phyloP scores from a whole-genome alignment of 2,329 filamentous ascomycete species.

The Ascochyta fabae region DNA sequence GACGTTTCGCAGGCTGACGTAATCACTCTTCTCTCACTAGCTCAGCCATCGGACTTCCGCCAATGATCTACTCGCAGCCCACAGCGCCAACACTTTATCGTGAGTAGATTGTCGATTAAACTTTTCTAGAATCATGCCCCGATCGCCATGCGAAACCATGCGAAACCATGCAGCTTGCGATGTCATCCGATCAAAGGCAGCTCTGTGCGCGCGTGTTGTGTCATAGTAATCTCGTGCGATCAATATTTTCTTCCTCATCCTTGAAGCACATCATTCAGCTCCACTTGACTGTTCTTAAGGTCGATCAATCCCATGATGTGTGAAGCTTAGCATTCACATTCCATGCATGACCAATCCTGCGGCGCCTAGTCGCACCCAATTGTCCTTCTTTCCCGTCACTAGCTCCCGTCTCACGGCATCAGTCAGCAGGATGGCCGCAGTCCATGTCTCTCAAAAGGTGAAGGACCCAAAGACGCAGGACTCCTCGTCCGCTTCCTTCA shows the following conservation, averaged over 20 bases:
- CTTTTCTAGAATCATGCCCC: too few relatives aligned
- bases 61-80: background rate
- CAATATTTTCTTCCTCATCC: conserved; percentile 6
- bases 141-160: background rate
- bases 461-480: background rate
- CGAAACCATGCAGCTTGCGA: background rate
- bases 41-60: background rate
- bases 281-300: background rate
- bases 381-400: background rate
- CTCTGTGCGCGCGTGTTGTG: conserved; percentile 6
- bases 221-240: conserved; percentile 4
- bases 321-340: conserved; percentile 17
- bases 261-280: conserved; percentile 6
- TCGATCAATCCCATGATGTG: background rate
- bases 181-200: background rate
- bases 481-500: background rate
- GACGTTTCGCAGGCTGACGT: conserved; percentile 5
- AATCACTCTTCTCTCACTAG: background rate
- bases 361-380: background rate
- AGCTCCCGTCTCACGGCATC: conserved; percentile 5
- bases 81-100: background rate
- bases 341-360: conserved; percentile 3
- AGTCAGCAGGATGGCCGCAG: conserved; percentile 12
- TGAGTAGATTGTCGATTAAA: too few relatives aligned
- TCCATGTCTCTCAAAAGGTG: background rate